These are phyloP conservation scores for Phytophthora syringae DNA, from an alignment of 352 stramenopile genomes.

Conservation along the genomic window DNA sequence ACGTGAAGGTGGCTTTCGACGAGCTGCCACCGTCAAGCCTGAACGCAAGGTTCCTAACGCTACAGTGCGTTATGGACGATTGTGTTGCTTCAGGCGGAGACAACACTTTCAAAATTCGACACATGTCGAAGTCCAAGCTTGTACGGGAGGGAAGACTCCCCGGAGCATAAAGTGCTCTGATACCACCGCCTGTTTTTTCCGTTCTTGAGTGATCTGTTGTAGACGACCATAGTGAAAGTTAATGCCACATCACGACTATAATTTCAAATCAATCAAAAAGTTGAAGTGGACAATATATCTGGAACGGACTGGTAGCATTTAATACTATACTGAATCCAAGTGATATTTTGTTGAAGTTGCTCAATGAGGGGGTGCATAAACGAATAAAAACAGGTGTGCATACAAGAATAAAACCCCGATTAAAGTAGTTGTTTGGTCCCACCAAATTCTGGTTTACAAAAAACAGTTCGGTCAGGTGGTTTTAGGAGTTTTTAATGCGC, in stretches of 20 bases:
- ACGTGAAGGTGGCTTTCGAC: neutral
- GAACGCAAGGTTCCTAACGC: neutral
- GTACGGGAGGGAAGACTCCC: neutral
- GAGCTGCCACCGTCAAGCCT: neutral
- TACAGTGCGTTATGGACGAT: neutral
- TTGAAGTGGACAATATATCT: neutral
- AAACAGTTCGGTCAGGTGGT: no score
- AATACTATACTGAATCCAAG: no score
- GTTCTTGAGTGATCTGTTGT: neutral
- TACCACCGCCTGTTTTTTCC: neutral
- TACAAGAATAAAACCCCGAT: no score
- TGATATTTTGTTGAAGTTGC: no score
- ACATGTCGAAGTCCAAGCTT: neutral
- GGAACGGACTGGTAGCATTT: neutral
- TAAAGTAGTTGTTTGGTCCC: no score
- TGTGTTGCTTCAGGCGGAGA: neutral
- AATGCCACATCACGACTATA: neutral
- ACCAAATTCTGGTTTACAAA: no score
- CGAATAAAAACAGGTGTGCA: no score
- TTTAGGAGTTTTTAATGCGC: no score
- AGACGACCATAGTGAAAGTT: neutral
- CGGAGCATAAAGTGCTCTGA: neutral
- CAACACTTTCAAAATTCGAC: neutral
- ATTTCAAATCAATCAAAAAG: neutral
- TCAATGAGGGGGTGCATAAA: no score